Evolutionary conservation across 2,329 filamentous ascomycete species (phyloP), one percentile per base, ranked within the genome.

Genomic region (Fusarium palustre): DNA sequence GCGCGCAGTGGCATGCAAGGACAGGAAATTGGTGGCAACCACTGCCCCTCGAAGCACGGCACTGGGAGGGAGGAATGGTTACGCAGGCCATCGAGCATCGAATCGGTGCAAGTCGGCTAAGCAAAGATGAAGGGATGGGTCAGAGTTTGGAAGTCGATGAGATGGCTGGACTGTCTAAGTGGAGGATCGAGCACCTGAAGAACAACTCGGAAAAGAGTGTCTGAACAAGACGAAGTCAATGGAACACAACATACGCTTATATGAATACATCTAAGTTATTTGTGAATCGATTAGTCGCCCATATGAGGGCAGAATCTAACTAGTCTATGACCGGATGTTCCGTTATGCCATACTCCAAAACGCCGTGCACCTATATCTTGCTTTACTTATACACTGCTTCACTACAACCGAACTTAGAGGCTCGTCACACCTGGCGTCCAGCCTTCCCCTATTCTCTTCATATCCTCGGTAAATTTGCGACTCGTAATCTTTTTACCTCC

Each of bases 371-470:
- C 60, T 68, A 61, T 61, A 65, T 65, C 66, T 61, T 69, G 61
- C 50, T 57, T 33, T 67, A 64, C 41, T 65, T 46, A 45, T 70
- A 70, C 57, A 57, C 47, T 36, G n/a, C n/a, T 20, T 12, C 22
- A 22, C 36, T 78, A 43, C n/a, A 92, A 33, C 15, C n/a, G 31
- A 60, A 20, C 61, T 42, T 78, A 92, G 62, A 92, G 79, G 64
- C 72, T 86, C 64, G 84, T 83, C 50, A 92, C 83, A 11, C 93
- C 93, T 1, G 94, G 93, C 59, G 86, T 87, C 94, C 96, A 99
- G 2, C 82, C 81, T 76, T 95, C 92, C 34, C 94, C 96, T 78
- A 99, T 96, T 71, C 91, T 86, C 78, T 91, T 89, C 77, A 99
- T 90, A 75, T 97, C 94, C 18, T 89, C 87, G 52, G 89, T 86